Conservation (phyloP, 2,329 filamentous ascomycete genomes). For the Aurifilum marmelostoma region DNA sequence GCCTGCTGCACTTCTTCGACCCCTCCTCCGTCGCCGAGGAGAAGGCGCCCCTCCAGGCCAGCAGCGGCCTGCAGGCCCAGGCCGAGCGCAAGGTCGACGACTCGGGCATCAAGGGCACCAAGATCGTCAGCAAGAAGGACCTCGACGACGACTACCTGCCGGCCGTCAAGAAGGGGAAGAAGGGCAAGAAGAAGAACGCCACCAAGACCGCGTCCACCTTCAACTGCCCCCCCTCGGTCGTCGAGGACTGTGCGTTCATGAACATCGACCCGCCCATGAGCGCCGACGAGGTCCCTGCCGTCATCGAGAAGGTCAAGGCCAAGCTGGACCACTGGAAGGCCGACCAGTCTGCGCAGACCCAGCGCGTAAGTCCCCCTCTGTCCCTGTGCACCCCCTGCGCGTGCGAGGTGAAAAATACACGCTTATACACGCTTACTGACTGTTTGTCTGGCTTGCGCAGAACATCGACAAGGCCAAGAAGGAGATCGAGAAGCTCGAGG, state of each 20-base stretch:
- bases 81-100: constrained; percentile 83
- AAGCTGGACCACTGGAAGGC: constrained; percentile 92
- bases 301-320: constrained; percentile 86
- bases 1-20: constrained; percentile 89
- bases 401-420: too few relatives aligned
- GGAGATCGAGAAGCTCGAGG: constrained; percentile 88
- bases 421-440: constrained; percentile 2
- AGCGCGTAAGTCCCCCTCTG: constrained; percentile 68
- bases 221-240: constrained; percentile 87
- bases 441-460: constrained; percentile 51
- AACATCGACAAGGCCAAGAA: constrained; percentile 97
- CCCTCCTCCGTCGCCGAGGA: constrained; percentile 67
- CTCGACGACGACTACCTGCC: constrained; percentile 85
- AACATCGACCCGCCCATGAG: constrained; percentile 87
- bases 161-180: constrained; percentile 84
- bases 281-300: constrained; percentile 76
- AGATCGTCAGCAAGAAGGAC: constrained; percentile 82
- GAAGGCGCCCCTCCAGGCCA: constrained; percentile 65
- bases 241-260: constrained; percentile 85
- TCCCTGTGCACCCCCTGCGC: too few relatives aligned
- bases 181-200: constrained; percentile 73
- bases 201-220: constrained; percentile 53
- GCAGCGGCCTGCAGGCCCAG: constrained; percentile 76
- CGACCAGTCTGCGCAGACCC: constrained; percentile 86
- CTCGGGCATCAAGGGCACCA: constrained; percentile 81